Evolutionary conservation across 495 filamentous ascomycete species (phyloP), one percentile per base, ranked within the genome.

Genomic region (Bombardia bombarda): DNA sequence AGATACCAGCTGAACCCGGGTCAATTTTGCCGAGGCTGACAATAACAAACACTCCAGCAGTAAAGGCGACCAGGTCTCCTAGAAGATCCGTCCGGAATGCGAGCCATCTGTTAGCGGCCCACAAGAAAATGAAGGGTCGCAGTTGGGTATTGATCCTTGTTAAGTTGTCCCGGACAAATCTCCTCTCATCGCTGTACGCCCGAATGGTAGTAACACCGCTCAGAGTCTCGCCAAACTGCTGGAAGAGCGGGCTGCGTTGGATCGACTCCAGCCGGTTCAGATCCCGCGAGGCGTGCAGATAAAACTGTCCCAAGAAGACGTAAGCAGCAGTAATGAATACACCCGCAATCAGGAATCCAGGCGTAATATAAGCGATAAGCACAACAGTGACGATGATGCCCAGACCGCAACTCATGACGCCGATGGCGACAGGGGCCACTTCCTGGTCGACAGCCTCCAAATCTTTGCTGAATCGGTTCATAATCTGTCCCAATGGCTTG

Each of bases 391-490:
- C 90, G 43, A 95, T 55, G 24, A 98, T 87, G 26, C 67, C 70
- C 38, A 77, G 55, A 10, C 64, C 68, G 50, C 73, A 77, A 9
- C 58, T 65, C 66, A 78, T 74, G 24, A 78, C 70, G 21, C 74
- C 71, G 38, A 78, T 85, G 17, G 93, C 89, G 42, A 95, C 79
- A 16, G 90, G 86, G 1, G 92, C 89, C 43, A 97, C 84, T 58
- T 97, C 92, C 61, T 99, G 93, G 49, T 99, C 93, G 45, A 99
- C 72, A 4, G 88, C 80, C 58, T 99, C 92, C 20, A 97, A 73
- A 62, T 97, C 93, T 62, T 96, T 97, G 48, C 90, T 96, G 63
- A 99, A 99, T 28, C 93, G 75, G 61, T 99, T 99, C 85, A 97
- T 97, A 49, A 99, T 74, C 62, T 96, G 92, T 10, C 93, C 93